Conservation (phyloP, 1,139 yeast genomes). For the Yamadazyma diospyri region DNA sequence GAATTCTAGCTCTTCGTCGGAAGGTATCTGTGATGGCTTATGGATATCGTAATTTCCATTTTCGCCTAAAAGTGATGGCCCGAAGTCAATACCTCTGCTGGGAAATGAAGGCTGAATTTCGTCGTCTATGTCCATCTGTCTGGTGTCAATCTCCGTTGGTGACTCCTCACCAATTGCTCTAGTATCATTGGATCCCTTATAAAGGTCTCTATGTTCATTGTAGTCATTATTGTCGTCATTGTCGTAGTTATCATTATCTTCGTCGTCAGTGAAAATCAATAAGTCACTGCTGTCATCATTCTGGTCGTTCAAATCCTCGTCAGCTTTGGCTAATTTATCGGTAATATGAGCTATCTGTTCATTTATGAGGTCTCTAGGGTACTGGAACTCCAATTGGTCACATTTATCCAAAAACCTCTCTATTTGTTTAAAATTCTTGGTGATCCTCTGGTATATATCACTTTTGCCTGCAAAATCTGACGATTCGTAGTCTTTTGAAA, state of each 20-base stretch:
- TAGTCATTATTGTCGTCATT: constrained; percentile 1
- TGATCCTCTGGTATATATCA: constrained; percentile 10
- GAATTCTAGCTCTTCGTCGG: background rate
- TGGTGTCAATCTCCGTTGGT: background rate
- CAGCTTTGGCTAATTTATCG: constrained; percentile 3
- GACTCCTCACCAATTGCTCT: background rate
- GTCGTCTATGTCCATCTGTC: constrained; percentile 4
- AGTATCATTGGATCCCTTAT: background rate
- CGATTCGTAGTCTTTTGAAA: constrained; percentile 12
- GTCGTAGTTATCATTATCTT: constrained; percentile 2
- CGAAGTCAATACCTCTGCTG: too few relatives aligned
- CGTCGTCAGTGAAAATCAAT: constrained; percentile 5
- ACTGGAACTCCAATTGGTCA: constrained; percentile 25
- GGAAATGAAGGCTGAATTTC: background rate
- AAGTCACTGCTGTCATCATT: constrained; percentile 1
- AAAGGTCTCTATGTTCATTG: too few relatives aligned
- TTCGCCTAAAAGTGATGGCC: too few relatives aligned
- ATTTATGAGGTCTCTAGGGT: constrained; percentile 24
- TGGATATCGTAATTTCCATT: too few relatives aligned
- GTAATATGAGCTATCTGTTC: constrained; percentile 11
- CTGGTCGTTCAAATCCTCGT: background rate
- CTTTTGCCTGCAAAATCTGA: constrained; percentile 9
- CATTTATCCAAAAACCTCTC: constrained; percentile 25
- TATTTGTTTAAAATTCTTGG: constrained; percentile 18
- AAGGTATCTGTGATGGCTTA: constrained; percentile 1